Evolutionary conservation across 139 green algal species (phyloP), one percentile per base, ranked within the genome.

Genomic region (Microglena sp.): DNA sequence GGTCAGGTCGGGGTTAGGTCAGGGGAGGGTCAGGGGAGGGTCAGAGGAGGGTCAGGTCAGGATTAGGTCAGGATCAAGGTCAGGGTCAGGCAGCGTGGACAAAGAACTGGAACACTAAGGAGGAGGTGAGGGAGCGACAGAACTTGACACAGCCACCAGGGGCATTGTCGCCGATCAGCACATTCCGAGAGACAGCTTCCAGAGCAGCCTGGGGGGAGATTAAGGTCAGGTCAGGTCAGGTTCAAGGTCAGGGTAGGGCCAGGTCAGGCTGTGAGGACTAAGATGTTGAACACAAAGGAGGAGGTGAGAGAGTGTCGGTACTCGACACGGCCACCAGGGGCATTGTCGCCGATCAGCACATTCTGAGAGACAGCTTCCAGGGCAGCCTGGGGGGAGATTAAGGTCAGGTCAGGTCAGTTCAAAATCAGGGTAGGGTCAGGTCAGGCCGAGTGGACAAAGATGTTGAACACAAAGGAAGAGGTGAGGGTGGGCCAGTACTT

Each of bases 261-360:
- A n/a, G n/a, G n/a, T n/a, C n/a, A n/a, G n/a, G n/a, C n/a, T n/a
- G 67, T 34, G 31, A 62, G 46, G 29, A 95, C 71, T n/a, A 92
- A 87, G 71, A 94, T 94, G 67, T 95, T 94, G 88, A 94, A 96
- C 54, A 98, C 63, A 79, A 98, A 98, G 44, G 85, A 90, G 11
- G 84, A 73, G 1, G 81, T 76, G 60, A 98, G 82, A 15, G 87
- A 89, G 30, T 76, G 75, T 3, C 92, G 78, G 84, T 88, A 98
- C 76, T 97, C 89, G 21, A 83, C 77, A 81, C 93, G 94, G 50
- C 92, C 92, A 59, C 91, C 91, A 18, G 93, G 92, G 0, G 89
- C 89, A 29, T 82, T 76, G 45, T 82, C 45, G 8, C 64, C 24
- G 33, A 94, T 83, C 33, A 80, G 63, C 2, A 98, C 75, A 33